These are phyloP conservation scores for Starmerella cellae DNA, from an alignment of 805 yeast genomes.

Conservation along the genomic window DNA sequence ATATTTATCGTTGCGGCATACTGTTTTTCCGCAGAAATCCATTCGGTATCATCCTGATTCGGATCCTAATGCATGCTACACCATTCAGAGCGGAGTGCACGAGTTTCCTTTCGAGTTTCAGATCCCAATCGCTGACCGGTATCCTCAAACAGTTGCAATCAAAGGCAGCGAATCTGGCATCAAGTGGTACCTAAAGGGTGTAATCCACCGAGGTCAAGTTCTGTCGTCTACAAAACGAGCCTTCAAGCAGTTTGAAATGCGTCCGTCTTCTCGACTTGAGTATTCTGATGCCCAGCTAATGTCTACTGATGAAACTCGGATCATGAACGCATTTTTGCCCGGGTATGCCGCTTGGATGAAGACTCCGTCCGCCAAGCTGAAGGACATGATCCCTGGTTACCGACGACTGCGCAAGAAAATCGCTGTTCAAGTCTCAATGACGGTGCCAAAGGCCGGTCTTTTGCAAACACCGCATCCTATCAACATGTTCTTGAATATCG, in stretches of 20 bases:
- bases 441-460: constrained; percentile 12
- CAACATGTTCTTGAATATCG: constrained; percentile 5
- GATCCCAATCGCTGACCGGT: constrained; percentile 11
- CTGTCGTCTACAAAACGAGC: constrained; percentile 7
- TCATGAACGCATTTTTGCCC: constrained; percentile 7
- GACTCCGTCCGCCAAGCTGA: constrained; percentile 12
- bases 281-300: not conserved
- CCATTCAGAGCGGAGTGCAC: constrained; percentile 13
- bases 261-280: constrained; percentile 3
- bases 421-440: constrained; percentile 4
- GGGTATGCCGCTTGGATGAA: constrained; percentile 12
- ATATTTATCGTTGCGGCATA: constrained; percentile 4
- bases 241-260: constrained; percentile 9
- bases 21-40: constrained; percentile 10
- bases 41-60: constrained; percentile 1
- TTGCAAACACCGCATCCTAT: constrained; percentile 11
- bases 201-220: constrained; percentile 13
- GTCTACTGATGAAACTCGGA: not conserved
- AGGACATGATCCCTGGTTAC: constrained; percentile 12
- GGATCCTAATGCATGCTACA: constrained; percentile 8
- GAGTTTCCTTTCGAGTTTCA: constrained; percentile 15
- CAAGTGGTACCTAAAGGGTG: constrained; percentile 18
- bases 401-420: constrained; percentile 4
- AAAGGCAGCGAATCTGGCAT: constrained; percentile 11
- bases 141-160: constrained; percentile 13